Percentiles rank a stretch among this genome's conserved stretches.
Conservation (phyloP, 768 basidiomycete species). For the Phallus indusiatus region DNA sequence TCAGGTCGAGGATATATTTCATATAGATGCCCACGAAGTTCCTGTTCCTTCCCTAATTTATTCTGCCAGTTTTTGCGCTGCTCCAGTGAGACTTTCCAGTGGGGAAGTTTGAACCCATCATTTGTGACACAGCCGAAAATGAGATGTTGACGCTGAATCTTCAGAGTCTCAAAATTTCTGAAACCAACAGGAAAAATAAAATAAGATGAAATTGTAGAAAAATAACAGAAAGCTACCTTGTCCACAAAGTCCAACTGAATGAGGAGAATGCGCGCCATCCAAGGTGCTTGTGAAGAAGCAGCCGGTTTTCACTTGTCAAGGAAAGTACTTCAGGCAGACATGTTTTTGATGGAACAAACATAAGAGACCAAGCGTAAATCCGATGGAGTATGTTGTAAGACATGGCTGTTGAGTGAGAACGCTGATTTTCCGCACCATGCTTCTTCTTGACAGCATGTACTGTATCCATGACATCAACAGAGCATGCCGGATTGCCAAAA, state of each 20-base stretch:
- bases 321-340: neutral
- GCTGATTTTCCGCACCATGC: constrained; percentile 11
- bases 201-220: neutral
- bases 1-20: constrained; percentile 26
- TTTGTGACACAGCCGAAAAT: neutral
- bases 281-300: neutral
- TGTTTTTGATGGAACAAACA: neutral
- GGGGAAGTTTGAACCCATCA: neutral
- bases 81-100: constrained; percentile 17
- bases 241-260: constrained; percentile 23
- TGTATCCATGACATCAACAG: constrained; percentile 15
- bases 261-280: constrained; percentile 18
- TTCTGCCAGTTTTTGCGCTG: constrained; percentile 20
- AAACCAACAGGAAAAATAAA: neutral
- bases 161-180: neutral
- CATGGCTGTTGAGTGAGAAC: constrained; percentile 24
- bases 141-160: neutral
- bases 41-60: constrained; percentile 17
- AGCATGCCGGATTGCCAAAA: constrained; percentile 22
- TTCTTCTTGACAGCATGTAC: constrained; percentile 19
- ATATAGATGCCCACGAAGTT: constrained; percentile 18
- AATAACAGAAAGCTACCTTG: constrained; percentile 15
- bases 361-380: neutral
- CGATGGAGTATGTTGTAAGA: constrained; percentile 13
- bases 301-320: neutral